A percentile compares a stretch with the other conserved stretches of the same genome.
phyloP scores from a whole-genome alignment of 2,329 filamentous ascomycete species.

The Pseudogymnoascus sp. region DNA sequence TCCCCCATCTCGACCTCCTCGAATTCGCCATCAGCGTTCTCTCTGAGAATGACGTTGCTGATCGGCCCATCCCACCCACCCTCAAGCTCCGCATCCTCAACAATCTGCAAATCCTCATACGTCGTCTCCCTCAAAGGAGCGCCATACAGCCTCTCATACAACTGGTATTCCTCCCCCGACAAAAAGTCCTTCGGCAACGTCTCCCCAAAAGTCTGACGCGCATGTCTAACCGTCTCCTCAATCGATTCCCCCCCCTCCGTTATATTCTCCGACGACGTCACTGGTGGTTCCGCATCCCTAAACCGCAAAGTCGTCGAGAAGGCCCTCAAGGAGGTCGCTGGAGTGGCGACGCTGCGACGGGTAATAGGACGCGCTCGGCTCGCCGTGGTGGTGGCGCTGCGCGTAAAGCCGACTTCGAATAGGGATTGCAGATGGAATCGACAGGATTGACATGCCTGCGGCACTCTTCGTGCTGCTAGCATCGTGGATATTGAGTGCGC shows the following conservation, averaged over 20 bases:
- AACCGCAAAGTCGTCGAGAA: constrained; percentile 1
- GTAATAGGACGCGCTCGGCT: constrained; percentile 8
- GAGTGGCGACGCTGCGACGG: constrained; percentile 12
- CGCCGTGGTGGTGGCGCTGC: constrained; percentile 13
- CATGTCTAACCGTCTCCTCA: constrained; percentile 59
- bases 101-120: constrained; percentile 43
- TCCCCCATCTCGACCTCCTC: constrained; percentile 48
- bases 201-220: constrained; percentile 68
- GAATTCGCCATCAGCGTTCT: constrained; percentile 46
- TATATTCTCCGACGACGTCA: background rate
- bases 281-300: background rate
- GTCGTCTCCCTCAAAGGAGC: constrained; percentile 55
- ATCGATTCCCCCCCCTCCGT: constrained; percentile 30
- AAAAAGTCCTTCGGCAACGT: constrained; percentile 65
- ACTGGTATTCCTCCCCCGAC: constrained; percentile 56
- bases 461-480: constrained; percentile 23
- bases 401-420: constrained; percentile 27
- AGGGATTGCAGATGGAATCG: constrained; percentile 27
- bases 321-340: background rate
- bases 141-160: constrained; percentile 79
- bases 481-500: constrained; percentile 13
- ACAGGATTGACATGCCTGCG: constrained; percentile 27
- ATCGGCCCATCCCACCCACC: constrained; percentile 21
- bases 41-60: constrained; percentile 42
- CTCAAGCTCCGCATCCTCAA: constrained; percentile 25